phyloP scores from a whole-genome alignment of 208 protist species.

The Leishmania guyanensis region DNA sequence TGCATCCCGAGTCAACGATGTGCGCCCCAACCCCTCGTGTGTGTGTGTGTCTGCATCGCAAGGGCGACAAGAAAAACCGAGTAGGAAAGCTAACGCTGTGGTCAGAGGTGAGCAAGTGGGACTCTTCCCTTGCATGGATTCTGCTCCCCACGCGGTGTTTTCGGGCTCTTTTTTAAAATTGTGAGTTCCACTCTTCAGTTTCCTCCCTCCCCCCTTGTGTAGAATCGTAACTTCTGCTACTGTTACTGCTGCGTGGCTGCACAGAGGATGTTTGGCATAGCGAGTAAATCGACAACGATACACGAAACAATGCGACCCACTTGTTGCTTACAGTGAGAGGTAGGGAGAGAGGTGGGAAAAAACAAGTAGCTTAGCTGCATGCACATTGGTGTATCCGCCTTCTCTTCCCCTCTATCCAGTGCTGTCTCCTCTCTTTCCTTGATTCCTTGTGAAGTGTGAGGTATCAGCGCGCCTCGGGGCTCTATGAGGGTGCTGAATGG shows the following conservation, averaged over 20 bases:
- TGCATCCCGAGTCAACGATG: neutral
- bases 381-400: neutral
- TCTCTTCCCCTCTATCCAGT: neutral
- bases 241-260: neutral
- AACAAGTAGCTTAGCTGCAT: too few species aligned
- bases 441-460: neutral
- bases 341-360: neutral
- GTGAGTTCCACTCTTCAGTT: neutral
- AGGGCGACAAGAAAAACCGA: neutral
- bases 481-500: neutral
- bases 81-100: neutral
- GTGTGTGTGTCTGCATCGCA: neutral
- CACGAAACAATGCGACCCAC: neutral
- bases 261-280: neutral
- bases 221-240: neutral
- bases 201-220: neutral
- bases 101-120: neutral
- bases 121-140: neutral
- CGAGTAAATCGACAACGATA: neutral
- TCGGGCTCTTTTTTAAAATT: neutral
- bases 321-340: neutral
- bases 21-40: neutral
- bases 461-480: neutral
- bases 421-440: neutral
- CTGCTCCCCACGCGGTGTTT: neutral